Evolutionary conservation across 345 rosid genomes (phyloP), one percentile per base, ranked within the genome.

Genomic region (Aquilaria yunnanensis): DNA sequence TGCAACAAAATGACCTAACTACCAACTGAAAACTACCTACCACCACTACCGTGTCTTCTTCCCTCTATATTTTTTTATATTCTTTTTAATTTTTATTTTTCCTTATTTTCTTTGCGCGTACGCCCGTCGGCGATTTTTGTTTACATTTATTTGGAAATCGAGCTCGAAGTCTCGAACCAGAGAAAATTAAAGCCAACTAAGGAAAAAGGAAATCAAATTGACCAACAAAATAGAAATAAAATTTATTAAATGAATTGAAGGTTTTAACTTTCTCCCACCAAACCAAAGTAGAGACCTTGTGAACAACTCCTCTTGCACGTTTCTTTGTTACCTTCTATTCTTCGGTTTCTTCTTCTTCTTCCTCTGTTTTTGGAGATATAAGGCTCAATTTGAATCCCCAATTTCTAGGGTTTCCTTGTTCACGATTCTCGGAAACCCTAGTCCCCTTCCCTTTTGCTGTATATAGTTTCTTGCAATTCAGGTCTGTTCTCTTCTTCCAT

Each of bases 361-460:
- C 43, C 47, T 46, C 32, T 13, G n/a, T 48, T 55, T 37, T 45
- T 16, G 45, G 32, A 10, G 3, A 8, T 2, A 5, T 50, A n/a
- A 14, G 16, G 29, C 10, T 16, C 34, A 47, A 47, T 54, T 47
- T 53, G n/a, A 61, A 33, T 45, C 16, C 66, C 73, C 63, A 57
- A 63, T 14, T 65, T 64, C 51, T 54, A 74, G 81, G 78, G 70
- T 71, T 56, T 48, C 37, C 13, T 62, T 67, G 60, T 23, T 54
- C 12, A 3, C 43, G 43, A 37, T 56, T 53, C 12, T 29, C 47
- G 3, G 64, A 68, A 65, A 62, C 55, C 73, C 59, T 68, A 32
- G 52, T 53, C 41, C 29, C 9, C 31, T 11, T 34, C 30, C 54
- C 48, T 54, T 34, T 48, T 49, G 45, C 48, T 65, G 34, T 67